Conservation (phyloP, 192 early-diverging fungal species). For the Umbelopsis ramanniana region DNA sequence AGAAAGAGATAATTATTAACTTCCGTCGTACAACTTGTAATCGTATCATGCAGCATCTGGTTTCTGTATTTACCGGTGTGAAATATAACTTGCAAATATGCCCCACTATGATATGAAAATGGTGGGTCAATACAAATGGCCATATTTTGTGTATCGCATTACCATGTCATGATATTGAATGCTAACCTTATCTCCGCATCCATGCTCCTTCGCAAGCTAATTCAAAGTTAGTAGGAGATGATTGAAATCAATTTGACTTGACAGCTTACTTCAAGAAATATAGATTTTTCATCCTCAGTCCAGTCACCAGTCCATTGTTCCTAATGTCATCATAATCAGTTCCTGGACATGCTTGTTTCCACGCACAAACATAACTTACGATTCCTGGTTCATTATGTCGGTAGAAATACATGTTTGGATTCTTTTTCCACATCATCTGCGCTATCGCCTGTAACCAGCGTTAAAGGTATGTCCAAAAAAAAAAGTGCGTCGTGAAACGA, state of each 20-base stretch:
- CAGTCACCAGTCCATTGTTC: slow-evolving; percentile 79
- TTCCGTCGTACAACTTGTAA: too few species aligned
- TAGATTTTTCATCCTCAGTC: slow-evolving; percentile 62
- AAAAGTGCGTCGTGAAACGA: not conserved
- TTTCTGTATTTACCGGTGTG: slow-evolving; percentile 43
- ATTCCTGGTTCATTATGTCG: slow-evolving; percentile 76
- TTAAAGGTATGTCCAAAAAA: slow-evolving; percentile 7
- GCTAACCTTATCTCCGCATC: slow-evolving; percentile 60
- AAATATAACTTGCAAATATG: slow-evolving; percentile 63
- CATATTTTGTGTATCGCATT: not conserved
- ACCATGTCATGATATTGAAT: not conserved
- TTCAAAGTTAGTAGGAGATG: slow-evolving; percentile 38
- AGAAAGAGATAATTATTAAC: not conserved
- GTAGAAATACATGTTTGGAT: slow-evolving; percentile 81
- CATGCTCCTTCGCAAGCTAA: slow-evolving; percentile 48
- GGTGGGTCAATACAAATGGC: not conserved
- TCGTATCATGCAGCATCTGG: too few species aligned
- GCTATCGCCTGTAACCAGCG: slow-evolving; percentile 48
- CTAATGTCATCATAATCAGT: slow-evolving; percentile 22
- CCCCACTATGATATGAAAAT: slow-evolving; percentile 46
- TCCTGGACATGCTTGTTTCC: not conserved
- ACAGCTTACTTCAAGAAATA: slow-evolving; percentile 60
- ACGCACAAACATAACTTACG: slow-evolving; percentile 29
- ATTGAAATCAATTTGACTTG: slow-evolving; percentile 43
- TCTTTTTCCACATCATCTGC: slow-evolving; percentile 71